Base-by-base conservation (phyloP, 2,329 filamentous ascomycete genomes). In the Coniochaeta sp. region DNA sequence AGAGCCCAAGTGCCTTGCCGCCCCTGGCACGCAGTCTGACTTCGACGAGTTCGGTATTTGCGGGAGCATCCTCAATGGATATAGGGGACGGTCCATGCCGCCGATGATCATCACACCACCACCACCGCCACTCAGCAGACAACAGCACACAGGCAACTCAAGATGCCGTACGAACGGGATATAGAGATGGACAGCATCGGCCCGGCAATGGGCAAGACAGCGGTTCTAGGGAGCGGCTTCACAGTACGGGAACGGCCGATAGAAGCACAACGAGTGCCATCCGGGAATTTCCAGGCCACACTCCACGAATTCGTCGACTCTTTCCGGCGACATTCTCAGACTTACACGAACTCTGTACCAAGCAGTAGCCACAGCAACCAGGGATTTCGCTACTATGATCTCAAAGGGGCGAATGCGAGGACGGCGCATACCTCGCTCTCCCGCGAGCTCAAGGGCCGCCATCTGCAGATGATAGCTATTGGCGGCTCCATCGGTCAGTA, bases 401-500 rank as follows among this genome's bases (percentile, higher is more conserved):
- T 61, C 27, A 56, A 52, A 12, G 16, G 47, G 3, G 59, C 59
- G 12, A 60, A 52, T 49, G 31, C 40, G 50, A 55, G 55, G 22
- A 60, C 59, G 40, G 59, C 60, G 13, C 56, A 52, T 51, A 56
- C 57, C 16, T 49, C 59, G 32, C 53, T 61, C 26, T 55, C 60
- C n/a, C 52, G 60, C 13, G 60, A 61, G 55, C 52, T 62, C 8
- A 94, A 95, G 70, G 83, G 84, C 13, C 79, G 91, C 33, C 92
- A 97, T 71, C 67, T 96, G 66, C 91, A 96, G 51, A 62, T 62
- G 59, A 62, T 62, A 40, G 59, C 92, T 20, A 95, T 96, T 59
- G 90, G 91, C 61, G 91, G 91, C 45, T 94, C 88, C 12, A 96
- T 96, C 62, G 88, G 87, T 48, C 24, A 48, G 45, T 46, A 30